phyloP scores from a whole-genome alignment of 1,139 yeast genomes.

The Blastobotrys buckinghamii region DNA sequence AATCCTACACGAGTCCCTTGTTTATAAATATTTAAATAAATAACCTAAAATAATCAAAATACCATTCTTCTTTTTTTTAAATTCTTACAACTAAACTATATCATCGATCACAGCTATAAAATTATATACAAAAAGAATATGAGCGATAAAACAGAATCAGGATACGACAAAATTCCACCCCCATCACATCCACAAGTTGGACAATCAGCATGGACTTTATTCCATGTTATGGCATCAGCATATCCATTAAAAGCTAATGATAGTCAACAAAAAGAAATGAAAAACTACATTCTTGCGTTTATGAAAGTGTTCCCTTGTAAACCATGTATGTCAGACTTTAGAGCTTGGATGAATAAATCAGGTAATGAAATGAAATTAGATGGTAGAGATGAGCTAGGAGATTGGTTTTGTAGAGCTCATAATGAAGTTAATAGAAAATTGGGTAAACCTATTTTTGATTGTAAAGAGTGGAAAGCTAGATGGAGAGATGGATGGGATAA shows the following conservation, averaged over 20 bases:
- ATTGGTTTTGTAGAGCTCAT: conserved; percentile 94
- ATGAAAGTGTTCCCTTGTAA: conserved; percentile 89
- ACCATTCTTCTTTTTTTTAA: too few relatives aligned
- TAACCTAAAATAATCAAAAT: too few relatives aligned
- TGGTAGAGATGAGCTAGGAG: conserved; percentile 74
- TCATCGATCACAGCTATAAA: too few relatives aligned
- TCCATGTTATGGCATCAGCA: conserved; percentile 85
- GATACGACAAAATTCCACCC: conserved; percentile 50
- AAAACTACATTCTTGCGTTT: conserved; percentile 61
- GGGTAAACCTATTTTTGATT: conserved; percentile 82
- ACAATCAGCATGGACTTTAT: conserved; percentile 82
- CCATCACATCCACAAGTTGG: conserved; percentile 84
- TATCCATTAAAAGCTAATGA: conserved; percentile 68
- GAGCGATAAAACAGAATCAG: conserved; percentile 13
- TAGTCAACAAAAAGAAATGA: conserved; percentile 65
- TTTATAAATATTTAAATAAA: too few relatives aligned
- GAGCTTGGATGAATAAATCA: conserved; percentile 46
- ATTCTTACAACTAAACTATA: too few relatives aligned
- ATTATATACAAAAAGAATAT: too few relatives aligned
- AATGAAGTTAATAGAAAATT: conserved; percentile 80
- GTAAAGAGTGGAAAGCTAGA: conserved; percentile 83
- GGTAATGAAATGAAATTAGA: conserved; percentile 59
- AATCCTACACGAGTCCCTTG: too few relatives aligned
- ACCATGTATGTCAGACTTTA: conserved; percentile 87
- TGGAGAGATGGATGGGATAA: conserved; percentile 55